phyloP scores from a whole-genome alignment of 1,139 yeast genomes.

The Kluyveromyces sp. region DNA sequence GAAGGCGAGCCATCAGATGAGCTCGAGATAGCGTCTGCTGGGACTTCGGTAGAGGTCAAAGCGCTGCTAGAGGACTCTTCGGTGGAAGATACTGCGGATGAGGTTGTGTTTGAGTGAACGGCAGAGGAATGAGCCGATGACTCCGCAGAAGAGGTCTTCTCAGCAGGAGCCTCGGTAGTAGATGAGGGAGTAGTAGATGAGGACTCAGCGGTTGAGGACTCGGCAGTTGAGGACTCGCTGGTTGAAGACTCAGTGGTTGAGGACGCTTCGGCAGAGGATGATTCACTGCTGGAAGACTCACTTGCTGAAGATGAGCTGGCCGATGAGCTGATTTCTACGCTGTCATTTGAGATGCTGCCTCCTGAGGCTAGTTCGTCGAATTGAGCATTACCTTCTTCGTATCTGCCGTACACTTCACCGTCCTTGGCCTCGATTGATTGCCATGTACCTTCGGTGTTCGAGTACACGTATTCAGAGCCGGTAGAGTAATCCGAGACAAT shows the following conservation, averaged over 20 bases:
- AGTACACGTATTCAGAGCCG: conserved; percentile 61
- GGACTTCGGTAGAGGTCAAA: not conserved
- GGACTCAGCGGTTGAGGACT: conserved; percentile 12
- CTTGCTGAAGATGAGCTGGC: conserved; percentile 12
- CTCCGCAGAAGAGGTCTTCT: not conserved
- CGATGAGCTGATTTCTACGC: conserved; percentile 5
- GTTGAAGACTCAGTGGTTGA: conserved; percentile 14
- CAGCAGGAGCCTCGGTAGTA: conserved; percentile 3
- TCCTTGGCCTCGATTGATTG: conserved; percentile 55
- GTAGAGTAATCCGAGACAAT: conserved; percentile 73
- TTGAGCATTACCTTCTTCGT: conserved; percentile 42
- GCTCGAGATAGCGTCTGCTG: not conserved
- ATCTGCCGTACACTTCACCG: conserved; percentile 62
- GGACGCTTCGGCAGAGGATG: conserved; percentile 9
- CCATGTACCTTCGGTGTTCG: conserved; percentile 62
- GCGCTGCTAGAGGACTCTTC: not conserved
- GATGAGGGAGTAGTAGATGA: conserved; percentile 13
- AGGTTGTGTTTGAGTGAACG: not conserved
- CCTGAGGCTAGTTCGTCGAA: conserved; percentile 31
- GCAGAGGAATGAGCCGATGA: not conserved
- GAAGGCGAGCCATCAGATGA: no score
- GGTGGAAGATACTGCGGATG: not conserved
- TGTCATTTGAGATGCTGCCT: not conserved
- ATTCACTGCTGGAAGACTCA: no score
- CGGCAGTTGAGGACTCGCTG: conserved; percentile 13